Conservation (phyloP, 2,329 filamentous ascomycete genomes). For the Elsinoe arachidis region DNA sequence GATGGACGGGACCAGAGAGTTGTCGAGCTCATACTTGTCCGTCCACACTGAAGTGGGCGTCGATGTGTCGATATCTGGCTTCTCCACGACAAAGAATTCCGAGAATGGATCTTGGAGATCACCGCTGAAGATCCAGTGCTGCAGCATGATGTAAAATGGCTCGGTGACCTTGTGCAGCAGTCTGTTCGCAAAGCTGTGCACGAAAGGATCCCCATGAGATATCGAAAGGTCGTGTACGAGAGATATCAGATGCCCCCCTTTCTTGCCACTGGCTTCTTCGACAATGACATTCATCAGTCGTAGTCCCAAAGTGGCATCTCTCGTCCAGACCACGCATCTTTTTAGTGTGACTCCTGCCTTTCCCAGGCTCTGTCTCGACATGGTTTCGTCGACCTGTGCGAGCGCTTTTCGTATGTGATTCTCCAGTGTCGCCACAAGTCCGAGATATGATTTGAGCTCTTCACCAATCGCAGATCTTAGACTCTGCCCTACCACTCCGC, state of each 20-base stretch:
- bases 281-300: constrained; percentile 90
- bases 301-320: constrained; percentile 91
- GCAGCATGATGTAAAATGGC: constrained; percentile 93
- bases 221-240: constrained; percentile 89
- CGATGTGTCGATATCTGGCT: constrained; percentile 48
- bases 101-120: constrained; percentile 92
- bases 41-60: constrained; percentile 91
- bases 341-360: constrained; percentile 90
- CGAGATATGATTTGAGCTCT: constrained; percentile 82
- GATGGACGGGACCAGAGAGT: constrained; percentile 83
- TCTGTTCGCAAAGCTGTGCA: constrained; percentile 84
- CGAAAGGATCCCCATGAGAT: constrained; percentile 90
- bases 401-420: constrained; percentile 81
- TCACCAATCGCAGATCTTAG: constrained; percentile 75
- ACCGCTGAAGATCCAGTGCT: constrained; percentile 96
- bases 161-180: constrained; percentile 77
- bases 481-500: constrained; percentile 85
- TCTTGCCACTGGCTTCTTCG: constrained; percentile 76
- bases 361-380: constrained; percentile 58
- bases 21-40: constrained; percentile 84
- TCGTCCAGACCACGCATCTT: constrained; percentile 91
- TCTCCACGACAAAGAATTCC: constrained; percentile 92
- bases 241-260: constrained; percentile 85
- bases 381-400: constrained; percentile 59
- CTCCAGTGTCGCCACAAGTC: constrained; percentile 83